A percentile compares a stretch with the other conserved stretches of the same genome.
These are phyloP conservation scores for Salix udensis DNA, from an alignment of 345 rosid genomes.

Conservation along the genomic window DNA sequence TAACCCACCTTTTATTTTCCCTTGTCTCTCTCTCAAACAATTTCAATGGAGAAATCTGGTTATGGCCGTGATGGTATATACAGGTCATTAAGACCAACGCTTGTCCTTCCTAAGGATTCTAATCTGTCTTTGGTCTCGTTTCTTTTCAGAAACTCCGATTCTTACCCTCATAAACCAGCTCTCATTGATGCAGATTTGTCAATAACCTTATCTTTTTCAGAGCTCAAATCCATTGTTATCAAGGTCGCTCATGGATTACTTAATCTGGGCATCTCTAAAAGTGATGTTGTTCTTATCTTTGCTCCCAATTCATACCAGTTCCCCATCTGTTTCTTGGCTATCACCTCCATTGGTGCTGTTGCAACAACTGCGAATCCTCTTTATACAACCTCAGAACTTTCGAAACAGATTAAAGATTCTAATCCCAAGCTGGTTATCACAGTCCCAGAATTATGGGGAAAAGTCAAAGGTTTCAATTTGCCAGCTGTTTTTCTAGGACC, in stretches of 20 bases:
- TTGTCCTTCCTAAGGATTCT: conserved; percentile 57
- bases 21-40: neutral
- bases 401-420: conserved; percentile 60
- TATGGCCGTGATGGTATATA: conserved; percentile 74
- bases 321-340: conserved; percentile 65
- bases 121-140: conserved; percentile 55
- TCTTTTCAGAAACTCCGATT: conserved; percentile 52
- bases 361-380: conserved; percentile 67
- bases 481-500: neutral
- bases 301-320: conserved; percentile 70
- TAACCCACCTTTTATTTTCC: neutral
- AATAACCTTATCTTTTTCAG: conserved; percentile 49
- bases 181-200: conserved; percentile 56
- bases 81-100: conserved; percentile 61
- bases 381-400: conserved; percentile 50
- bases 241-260: conserved; percentile 56
- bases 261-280: conserved; percentile 52
- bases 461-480: neutral
- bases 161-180: conserved; percentile 52
- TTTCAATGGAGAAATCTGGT: conserved; percentile 67
- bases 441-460: neutral
- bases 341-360: conserved; percentile 53
- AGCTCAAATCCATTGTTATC: conserved; percentile 50
- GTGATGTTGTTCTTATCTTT: conserved; percentile 57
- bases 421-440: conserved; percentile 7